These are phyloP conservation scores for Comarum palustre DNA, from an alignment of 306 rosid genomes.

Conservation along the genomic window DNA sequence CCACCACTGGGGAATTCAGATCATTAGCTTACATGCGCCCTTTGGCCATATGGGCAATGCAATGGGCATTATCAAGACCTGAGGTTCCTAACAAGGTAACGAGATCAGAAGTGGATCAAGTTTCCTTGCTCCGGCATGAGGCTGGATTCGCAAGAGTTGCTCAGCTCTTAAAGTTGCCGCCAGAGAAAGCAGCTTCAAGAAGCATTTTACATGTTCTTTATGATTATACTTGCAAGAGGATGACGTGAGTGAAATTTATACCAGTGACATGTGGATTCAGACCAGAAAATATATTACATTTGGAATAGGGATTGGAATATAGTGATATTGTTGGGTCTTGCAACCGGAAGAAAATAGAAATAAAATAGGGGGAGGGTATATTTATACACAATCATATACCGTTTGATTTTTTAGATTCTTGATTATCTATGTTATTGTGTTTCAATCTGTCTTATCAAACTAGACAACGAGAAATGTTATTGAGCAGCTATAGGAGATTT, in stretches of 20 bases:
- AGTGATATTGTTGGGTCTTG: neutral
- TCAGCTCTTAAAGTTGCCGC: conserved; percentile 56
- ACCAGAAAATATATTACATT: neutral
- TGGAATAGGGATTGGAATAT: no score
- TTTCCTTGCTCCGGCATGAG: conserved; percentile 42
- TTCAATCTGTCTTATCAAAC: neutral
- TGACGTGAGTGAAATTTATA: conserved; percentile 18
- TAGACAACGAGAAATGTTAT: neutral
- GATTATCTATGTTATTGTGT: neutral
- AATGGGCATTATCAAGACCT: conserved; percentile 73
- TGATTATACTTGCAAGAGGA: conserved; percentile 69
- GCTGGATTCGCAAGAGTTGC: conserved; percentile 70
- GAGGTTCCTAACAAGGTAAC: conserved; percentile 29
- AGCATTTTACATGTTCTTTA: conserved; percentile 62
- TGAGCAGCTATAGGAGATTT: neutral
- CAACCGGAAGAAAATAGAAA: neutral
- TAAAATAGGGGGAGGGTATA: neutral
- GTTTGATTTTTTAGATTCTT: neutral
- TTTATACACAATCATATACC: neutral
- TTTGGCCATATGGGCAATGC: conserved; percentile 97
- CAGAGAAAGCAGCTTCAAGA: conserved; percentile 40
- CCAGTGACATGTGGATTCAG: neutral
- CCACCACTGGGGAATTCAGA: conserved; percentile 52
- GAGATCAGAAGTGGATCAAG: conserved; percentile 42
- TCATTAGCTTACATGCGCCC: conserved; percentile 90